Evolutionary conservation across 75 land plant species (phyloP), one percentile per base, ranked within the genome.

Genomic region (Cupressus sempervirens): DNA sequence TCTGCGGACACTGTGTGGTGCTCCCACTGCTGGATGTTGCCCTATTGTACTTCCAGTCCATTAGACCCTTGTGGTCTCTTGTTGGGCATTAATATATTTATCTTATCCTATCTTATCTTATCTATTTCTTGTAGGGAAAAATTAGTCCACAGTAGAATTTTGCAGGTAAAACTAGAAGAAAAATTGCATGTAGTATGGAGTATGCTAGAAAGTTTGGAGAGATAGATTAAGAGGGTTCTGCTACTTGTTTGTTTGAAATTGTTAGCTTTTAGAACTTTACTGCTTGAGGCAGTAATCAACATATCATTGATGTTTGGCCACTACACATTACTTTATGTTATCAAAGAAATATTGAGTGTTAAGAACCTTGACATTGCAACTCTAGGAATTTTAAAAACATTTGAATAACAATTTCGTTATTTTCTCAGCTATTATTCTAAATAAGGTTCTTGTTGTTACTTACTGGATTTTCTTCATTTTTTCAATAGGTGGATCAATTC

Each of bases 401-500:
- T 18, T 67, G 52, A 50, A 50, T 14, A 1, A 50, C 0, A 14
- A 50, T 72, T 72, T 72, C 32, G 32, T 29, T 35, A 72, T 11
- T 10, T 72, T 68, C 35, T 32, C 10, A 40, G 16, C 38, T 82
- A 20, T 82, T 23, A 8, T 82, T 82, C 34, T n/a, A 26, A 84
- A 20, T 30, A 40, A 85, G n/a, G 26, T 48, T 76, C 76, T 53
- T 56, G 11, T 29, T 16, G 53, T 23, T 84, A 30, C 79, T 8
- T 81, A 58, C 48, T 35, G 32, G 82, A 15, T 50, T 50, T 50
- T 50, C 13, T 56, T 56, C 62, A 16, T 56, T 83, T 41, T 80
- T 76, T 89, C n/a, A 16, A 82, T 89, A 95, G 97, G 89, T 93
- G 10, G 86, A 90, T 68, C 83, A 87, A 85, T 54, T 91, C 83